Conservation (phyloP, 2,329 filamentous ascomycete species). For the Sclerotinia nivalis region DNA sequence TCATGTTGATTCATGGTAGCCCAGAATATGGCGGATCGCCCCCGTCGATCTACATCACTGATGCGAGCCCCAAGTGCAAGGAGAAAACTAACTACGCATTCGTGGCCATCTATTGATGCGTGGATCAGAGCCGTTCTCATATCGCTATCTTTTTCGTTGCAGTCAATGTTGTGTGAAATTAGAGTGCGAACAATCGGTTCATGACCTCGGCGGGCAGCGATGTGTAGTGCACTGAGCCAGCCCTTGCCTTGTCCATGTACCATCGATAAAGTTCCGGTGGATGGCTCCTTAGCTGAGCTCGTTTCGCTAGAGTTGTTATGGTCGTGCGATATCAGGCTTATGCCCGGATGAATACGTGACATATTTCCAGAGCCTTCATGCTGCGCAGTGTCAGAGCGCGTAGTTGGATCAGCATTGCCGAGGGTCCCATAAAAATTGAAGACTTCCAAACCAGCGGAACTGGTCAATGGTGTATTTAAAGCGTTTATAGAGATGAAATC, state of each 20-base stretch:
- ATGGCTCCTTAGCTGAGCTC: background rate
- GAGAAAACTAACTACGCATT: background rate
- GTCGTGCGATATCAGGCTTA: background rate
- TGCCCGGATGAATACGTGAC: background rate
- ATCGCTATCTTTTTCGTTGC: background rate
- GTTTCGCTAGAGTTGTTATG: background rate
- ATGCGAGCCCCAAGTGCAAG: constrained; percentile 2
- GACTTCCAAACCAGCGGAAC: background rate
- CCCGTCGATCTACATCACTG: background rate
- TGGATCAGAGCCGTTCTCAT: background rate
- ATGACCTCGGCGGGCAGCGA: constrained; percentile 2
- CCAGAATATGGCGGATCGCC: constrained; percentile 1
- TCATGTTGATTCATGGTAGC: background rate
- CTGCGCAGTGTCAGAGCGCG: background rate
- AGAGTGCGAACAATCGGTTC: constrained; percentile 1
- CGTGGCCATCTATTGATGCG: constrained; percentile 3
- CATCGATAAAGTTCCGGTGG: background rate
- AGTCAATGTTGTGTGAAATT: background rate
- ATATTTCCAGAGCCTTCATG: background rate
- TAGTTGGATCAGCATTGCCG: background rate
- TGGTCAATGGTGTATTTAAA: background rate
- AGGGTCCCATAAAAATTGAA: background rate
- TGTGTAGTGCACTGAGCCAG: constrained; percentile 1
- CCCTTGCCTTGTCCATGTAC: background rate
- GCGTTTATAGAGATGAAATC: background rate